Conservation (phyloP, 352 stramenopile species). For the Albugo candida region DNA sequence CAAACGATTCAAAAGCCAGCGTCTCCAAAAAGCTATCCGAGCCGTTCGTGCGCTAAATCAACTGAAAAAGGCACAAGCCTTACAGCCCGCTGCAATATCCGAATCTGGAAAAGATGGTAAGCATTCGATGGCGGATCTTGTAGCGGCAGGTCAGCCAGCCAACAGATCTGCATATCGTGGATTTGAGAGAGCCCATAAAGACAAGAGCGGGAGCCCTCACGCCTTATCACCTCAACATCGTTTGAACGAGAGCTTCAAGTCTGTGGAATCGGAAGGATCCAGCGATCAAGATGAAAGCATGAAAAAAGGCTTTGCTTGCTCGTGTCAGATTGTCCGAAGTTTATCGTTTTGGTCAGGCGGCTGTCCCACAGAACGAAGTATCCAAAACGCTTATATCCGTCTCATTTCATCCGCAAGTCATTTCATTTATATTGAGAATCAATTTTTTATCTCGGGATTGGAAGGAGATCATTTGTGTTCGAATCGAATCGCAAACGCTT, state of each 20-base stretch:
- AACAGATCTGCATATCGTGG: too few species aligned
- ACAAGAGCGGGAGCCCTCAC: too few species aligned
- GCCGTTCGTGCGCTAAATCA: constrained; percentile 29
- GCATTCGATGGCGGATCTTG: too few species aligned
- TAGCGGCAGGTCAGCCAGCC: too few species aligned
- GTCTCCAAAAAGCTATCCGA: constrained; percentile 43
- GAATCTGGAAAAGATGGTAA: too few species aligned
- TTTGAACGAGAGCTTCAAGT: too few species aligned
- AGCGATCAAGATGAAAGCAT: too few species aligned
- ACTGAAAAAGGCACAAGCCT: constrained; percentile 1
- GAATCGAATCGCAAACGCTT: constrained; percentile 65
- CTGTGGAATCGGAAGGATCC: too few species aligned
- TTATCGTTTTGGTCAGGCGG: constrained; percentile 70
- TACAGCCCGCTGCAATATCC: too few species aligned
- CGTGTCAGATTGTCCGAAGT: constrained; percentile 52
- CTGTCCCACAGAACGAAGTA: constrained; percentile 65
- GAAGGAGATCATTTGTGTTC: constrained; percentile 60
- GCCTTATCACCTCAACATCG: too few species aligned
- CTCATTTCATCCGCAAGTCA: constrained; percentile 72
- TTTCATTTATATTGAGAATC: constrained; percentile 87
- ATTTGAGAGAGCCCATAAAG: too few species aligned
- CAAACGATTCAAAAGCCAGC: constrained; percentile 21
- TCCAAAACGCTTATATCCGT: constrained; percentile 80
- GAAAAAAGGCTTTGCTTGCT: constrained; percentile 20
- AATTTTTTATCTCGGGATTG: constrained; percentile 77